Conservation (phyloP, 495 filamentous ascomycete genomes). For the Annulohypoxylon stygium region DNA sequence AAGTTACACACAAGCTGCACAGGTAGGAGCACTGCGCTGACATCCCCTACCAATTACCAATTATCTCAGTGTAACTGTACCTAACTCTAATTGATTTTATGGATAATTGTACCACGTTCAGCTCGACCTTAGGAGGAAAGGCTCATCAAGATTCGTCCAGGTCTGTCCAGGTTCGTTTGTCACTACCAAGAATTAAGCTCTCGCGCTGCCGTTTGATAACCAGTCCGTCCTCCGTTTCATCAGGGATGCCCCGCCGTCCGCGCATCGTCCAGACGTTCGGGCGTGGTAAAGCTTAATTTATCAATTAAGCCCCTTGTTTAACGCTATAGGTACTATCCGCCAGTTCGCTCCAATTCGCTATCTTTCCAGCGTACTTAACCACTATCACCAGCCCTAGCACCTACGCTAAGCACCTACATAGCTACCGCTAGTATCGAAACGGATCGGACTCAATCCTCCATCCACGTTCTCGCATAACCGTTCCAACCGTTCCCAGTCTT, state of each 20-base stretch:
- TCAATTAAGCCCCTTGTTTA: background rate
- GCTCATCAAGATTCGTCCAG: background rate
- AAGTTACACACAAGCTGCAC: conserved; percentile 5
- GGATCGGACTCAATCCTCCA: conserved; percentile 3
- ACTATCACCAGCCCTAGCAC: background rate
- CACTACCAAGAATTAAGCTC: conserved; percentile 33
- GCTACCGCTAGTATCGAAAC: background rate
- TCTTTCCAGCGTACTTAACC: background rate
- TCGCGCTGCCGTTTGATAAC: conserved; percentile 34
- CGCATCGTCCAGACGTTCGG: conserved; percentile 22
- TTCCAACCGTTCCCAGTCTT: background rate
- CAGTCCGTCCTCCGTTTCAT: conserved; percentile 36
- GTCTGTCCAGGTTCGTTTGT: background rate
- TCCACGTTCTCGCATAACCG: background rate
- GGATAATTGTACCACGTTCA: background rate
- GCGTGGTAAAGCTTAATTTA: conserved; percentile 24
- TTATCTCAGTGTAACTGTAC: conserved; percentile 12
- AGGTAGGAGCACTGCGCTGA: conserved; percentile 12
- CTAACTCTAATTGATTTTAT: background rate
- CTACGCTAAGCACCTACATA: background rate
- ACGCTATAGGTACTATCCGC: background rate
- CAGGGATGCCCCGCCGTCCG: conserved; percentile 16
- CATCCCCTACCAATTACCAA: background rate
- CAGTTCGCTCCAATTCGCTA: background rate
- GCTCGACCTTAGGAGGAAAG: background rate